Conservation (phyloP, 2,329 filamentous ascomycete genomes). For the Aspergillus ochraceoroseus region DNA sequence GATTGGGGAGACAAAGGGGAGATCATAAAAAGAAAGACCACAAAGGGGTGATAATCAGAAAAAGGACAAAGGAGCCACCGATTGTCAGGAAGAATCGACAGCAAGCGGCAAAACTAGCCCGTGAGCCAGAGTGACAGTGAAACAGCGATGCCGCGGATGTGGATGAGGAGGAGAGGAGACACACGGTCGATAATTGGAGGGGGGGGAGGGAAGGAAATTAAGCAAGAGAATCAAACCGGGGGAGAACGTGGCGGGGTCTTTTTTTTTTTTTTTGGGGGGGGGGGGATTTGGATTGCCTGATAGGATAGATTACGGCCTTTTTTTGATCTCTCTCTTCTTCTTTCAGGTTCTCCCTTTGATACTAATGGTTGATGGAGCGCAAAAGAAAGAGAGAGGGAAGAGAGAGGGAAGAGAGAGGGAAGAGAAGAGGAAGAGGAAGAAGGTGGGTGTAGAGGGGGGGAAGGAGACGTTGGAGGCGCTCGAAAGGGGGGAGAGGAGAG, state of each 20-base stretch:
- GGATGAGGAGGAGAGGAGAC: conserved; percentile 15
- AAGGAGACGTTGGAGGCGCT: no score
- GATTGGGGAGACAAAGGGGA: conserved; percentile 13
- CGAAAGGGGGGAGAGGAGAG: neutral
- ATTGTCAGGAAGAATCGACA: conserved; percentile 11
- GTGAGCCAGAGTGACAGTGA: conserved; percentile 17
- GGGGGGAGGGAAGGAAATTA: conserved; percentile 1
- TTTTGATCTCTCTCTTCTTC: no score
- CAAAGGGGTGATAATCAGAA: neutral
- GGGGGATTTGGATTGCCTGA: no score
- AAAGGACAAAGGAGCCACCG: conserved; percentile 1
- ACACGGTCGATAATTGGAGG: conserved; percentile 12
- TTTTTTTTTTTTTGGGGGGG: conserved; percentile 6
- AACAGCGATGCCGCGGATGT: conserved; percentile 23
- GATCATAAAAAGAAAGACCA: conserved; percentile 17
- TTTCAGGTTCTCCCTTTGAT: no score
- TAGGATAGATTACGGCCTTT: no score
- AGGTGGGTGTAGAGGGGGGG: conserved; percentile 11
- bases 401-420: conserved; percentile 8
- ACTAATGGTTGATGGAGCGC: no score
- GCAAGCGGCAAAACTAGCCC: conserved; percentile 7
- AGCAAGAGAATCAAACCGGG: conserved; percentile 3
- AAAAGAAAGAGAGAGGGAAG: neutral
- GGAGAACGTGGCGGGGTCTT: conserved; percentile 4
- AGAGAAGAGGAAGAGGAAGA: conserved; percentile 8